Conservation (phyloP, 2,329 filamentous ascomycete genomes). For the Alternaria sp. region DNA sequence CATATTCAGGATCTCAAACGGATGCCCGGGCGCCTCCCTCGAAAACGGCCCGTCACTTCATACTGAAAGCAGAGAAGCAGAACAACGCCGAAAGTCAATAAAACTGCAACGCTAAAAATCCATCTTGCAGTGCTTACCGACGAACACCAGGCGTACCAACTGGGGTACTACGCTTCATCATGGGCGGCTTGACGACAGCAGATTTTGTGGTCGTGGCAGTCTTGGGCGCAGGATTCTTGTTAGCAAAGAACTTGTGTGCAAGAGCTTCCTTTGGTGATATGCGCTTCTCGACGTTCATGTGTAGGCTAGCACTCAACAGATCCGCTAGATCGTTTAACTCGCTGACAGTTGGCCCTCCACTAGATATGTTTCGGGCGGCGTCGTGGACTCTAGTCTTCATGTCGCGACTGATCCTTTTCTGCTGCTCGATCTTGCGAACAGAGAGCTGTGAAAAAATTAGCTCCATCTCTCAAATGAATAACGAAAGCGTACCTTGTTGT, state of each 20-base stretch:
- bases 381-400: slow-evolving; percentile 79
- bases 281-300: slow-evolving; percentile 90
- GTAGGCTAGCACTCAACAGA: slow-evolving; percentile 85
- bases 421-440: slow-evolving; percentile 70
- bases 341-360: slow-evolving; percentile 69
- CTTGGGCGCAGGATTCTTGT: slow-evolving; percentile 31
- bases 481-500: slow-evolving; percentile 38
- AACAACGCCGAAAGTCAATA: background rate
- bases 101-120: slow-evolving; percentile 7
- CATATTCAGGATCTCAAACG: background rate
- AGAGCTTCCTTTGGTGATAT: slow-evolving; percentile 87
- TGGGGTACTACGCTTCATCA: slow-evolving; percentile 32
- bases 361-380: slow-evolving; percentile 75
- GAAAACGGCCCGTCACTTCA: background rate
- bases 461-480: background rate
- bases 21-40: background rate
- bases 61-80: slow-evolving; percentile 1
- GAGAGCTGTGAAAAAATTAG: slow-evolving; percentile 62
- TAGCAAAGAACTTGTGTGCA: slow-evolving; percentile 84
- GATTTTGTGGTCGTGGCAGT: slow-evolving; percentile 20
- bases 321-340: slow-evolving; percentile 87
- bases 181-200: slow-evolving; percentile 38
- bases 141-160: slow-evolving; percentile 21
- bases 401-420: slow-evolving; percentile 69
- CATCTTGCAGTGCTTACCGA: slow-evolving; percentile 20